phyloP scores from a whole-genome alignment of 1,284 basidiomycete genomes.

The Sphagnurus paluster region DNA sequence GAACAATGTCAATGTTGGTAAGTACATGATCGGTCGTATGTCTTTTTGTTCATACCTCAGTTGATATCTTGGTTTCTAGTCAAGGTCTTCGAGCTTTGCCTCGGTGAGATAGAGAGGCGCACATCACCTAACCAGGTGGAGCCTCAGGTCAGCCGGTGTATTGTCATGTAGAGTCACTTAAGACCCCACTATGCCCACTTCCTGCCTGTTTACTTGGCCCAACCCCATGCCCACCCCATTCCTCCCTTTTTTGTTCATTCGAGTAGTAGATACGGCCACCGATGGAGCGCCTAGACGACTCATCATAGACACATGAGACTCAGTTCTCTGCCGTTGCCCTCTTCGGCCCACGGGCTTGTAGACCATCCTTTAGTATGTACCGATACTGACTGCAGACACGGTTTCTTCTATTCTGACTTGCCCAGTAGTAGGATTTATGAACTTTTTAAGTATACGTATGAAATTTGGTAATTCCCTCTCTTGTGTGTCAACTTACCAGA shows the following conservation, averaged over 20 bases:
- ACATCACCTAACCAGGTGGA: conserved; percentile 57
- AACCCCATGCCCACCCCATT: neutral
- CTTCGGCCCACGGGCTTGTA: conserved; percentile 14
- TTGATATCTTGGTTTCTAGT: conserved; percentile 40
- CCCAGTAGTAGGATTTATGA: too few species aligned
- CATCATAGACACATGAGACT: conserved; percentile 11
- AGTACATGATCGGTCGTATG: conserved; percentile 36
- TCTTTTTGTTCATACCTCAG: neutral
- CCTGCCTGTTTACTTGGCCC: conserved; percentile 1
- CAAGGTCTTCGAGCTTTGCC: conserved; percentile 87
- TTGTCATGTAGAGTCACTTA: conserved; percentile 58
- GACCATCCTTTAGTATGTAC: conserved; percentile 15
- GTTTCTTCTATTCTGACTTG: neutral
- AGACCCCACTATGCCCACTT: neutral
- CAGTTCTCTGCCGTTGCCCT: neutral
- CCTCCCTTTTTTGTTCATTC: neutral
- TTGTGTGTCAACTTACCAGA: neutral
- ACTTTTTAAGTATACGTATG: too few species aligned
- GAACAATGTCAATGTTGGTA: conserved; percentile 87
- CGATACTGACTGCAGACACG: conserved; percentile 8
- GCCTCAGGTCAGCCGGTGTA: conserved; percentile 59
- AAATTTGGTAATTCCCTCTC: too few species aligned
- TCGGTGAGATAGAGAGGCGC: conserved; percentile 84
- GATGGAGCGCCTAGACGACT: conserved; percentile 6
- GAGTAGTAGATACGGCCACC: neutral